These are phyloP conservation scores for Podospora appendiculata DNA, from an alignment of 495 filamentous ascomycete genomes.

Conservation along the genomic window DNA sequence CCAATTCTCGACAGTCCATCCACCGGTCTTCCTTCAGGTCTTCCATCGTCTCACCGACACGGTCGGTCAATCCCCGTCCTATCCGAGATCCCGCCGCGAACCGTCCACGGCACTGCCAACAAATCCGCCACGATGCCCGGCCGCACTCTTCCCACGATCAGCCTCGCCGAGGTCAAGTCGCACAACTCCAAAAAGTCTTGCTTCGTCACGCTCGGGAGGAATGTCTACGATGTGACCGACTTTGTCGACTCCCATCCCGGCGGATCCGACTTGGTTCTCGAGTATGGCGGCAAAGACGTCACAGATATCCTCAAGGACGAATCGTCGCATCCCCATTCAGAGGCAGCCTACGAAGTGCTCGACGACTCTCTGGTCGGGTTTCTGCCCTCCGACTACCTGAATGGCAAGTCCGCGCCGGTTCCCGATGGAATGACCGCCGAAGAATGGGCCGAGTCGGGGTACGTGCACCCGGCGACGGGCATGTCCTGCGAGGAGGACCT, in stretches of 20 bases:
- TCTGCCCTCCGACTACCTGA: constrained; percentile 29
- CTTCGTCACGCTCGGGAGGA: constrained; percentile 83
- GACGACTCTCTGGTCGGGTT: constrained; percentile 74
- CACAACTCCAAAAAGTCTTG: constrained; percentile 79
- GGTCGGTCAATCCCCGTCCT: too few relatives aligned
- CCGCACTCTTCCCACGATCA: constrained; percentile 69
- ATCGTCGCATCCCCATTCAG: constrained; percentile 74
- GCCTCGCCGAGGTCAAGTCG: constrained; percentile 65
- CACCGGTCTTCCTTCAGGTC: too few relatives aligned
- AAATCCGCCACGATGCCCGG: constrained; percentile 26
- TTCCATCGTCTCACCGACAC: background rate
- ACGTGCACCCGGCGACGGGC: constrained; percentile 66
- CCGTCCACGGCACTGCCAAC: background rate
- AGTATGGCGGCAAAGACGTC: constrained; percentile 87
- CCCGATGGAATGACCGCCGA: constrained; percentile 1
- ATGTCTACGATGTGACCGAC: constrained; percentile 90
- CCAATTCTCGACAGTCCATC: too few relatives aligned
- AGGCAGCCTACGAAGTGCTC: constrained; percentile 89
- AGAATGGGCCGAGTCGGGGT: background rate
- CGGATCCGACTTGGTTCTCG: constrained; percentile 78
- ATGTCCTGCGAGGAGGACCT: constrained; percentile 83
- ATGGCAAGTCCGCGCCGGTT: constrained; percentile 15
- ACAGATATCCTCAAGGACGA: constrained; percentile 75
- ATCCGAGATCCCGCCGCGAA: background rate
- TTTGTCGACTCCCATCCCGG: constrained; percentile 89